A percentile compares a stretch with the other conserved stretches of the same genome.
Evolutionary conservation across 1,284 basidiomycete genomes (phyloP).

Genomic region (Mycena citricolor): DNA sequence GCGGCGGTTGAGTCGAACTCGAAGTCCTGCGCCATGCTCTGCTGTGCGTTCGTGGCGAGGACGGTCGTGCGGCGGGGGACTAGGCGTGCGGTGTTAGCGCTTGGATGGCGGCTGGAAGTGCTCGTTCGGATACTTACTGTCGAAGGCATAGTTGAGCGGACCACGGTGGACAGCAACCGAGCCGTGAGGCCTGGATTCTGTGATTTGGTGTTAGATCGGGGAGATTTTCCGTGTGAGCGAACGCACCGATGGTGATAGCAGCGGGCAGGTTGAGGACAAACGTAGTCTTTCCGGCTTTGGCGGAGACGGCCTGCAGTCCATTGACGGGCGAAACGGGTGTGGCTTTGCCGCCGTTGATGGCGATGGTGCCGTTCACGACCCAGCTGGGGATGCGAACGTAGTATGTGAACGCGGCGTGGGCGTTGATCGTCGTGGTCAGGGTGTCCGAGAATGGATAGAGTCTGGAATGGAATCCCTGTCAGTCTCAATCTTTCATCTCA

Average conservation of each 20-base stretch:
- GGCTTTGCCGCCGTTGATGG: slow-evolving; percentile 47
- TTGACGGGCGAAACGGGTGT: slow-evolving; percentile 43
- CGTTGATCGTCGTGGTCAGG: slow-evolving; percentile 47
- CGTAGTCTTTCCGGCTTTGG: slow-evolving; percentile 41
- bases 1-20: slow-evolving; percentile 12
- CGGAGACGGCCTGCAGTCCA: slow-evolving; percentile 48
- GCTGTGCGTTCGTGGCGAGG: slow-evolving; percentile 28
- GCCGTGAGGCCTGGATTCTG: slow-evolving; percentile 49
- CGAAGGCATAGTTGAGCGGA: slow-evolving; percentile 57
- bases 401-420: slow-evolving; percentile 49
- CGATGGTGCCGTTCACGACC: slow-evolving; percentile 40
- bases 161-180: slow-evolving; percentile 55
- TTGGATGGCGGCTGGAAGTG: slow-evolving; percentile 46
- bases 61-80: slow-evolving; percentile 15
- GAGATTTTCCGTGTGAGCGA: slow-evolving; percentile 4
- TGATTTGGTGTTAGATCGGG: slow-evolving; percentile 3
- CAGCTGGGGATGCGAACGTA: slow-evolving; percentile 56
- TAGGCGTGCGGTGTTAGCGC: too few species aligned
- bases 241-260: slow-evolving; percentile 15
- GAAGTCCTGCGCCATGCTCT: slow-evolving; percentile 15
- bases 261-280: slow-evolving; percentile 45
- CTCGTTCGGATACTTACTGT: slow-evolving; percentile 46
- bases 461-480: too few species aligned
- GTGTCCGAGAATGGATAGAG: slow-evolving; percentile 57
- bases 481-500: too few species aligned